Evolutionary conservation across 768 basidiomycete genomes (phyloP), one percentile per base, ranked within the genome.

Genomic region (Glaciozyma martinii): DNA sequence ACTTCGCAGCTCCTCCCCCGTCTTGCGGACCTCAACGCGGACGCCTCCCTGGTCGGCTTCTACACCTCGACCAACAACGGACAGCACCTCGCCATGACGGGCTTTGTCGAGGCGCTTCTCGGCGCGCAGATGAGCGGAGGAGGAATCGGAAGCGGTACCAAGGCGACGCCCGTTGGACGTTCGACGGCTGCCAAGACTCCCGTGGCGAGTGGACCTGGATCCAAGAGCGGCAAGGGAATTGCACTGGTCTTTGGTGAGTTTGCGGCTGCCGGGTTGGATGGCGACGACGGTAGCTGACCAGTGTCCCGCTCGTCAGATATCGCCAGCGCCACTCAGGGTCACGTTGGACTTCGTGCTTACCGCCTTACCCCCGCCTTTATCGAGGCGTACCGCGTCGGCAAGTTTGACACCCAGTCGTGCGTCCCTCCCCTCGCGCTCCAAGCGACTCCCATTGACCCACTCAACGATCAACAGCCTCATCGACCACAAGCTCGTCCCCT

Each of bases 1-100:
- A 72, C 71, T 18, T 55, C 63, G 7, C 61, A 62, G 59, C 66
- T 71, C 66, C 60, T 72, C 9, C 68, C 67, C 32, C 70, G 71
- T 30, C 52, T 69, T 59, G 59, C 66, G 27, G 73, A 72, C 61
- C 68, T 74, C 64, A 71, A 72, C 66, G 64, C 66, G 56, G 73
- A 74, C 54, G 70, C 66, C 12, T 64, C 67, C n/a, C 59, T 74
- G 32, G 73, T 74, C 53, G 73, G 73, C 1, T 72, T 72, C 63
- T 74, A 74, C 65, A 70, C 68, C 53, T 69, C 70, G 50, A 67
- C 70, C 46, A 69, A 69, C 62, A 67, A 74, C 65, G 71, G 73
- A 30, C 72, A 71, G 62, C 60, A 70, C 61, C 61, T 69, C 56
- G 66, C 70, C 21, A 71, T 66, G 9, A 65, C 70, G 33, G 73